A percentile compares a stretch with the other conserved stretches of the same genome.
Evolutionary conservation across 148 eudicot genomes (phyloP).

Genomic region (Heliosperma pusillum): DNA sequence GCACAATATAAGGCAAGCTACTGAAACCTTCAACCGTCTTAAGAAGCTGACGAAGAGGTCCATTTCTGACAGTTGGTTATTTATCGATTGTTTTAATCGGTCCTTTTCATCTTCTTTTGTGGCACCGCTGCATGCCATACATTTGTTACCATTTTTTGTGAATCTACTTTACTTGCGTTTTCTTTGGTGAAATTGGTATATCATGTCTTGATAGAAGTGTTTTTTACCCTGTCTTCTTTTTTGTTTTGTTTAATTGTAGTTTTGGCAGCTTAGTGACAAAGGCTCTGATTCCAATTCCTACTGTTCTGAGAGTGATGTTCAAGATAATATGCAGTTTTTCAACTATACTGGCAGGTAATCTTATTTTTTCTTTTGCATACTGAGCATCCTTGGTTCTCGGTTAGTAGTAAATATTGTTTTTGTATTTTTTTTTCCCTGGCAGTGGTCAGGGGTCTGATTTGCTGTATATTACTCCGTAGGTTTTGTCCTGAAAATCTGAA

Average conservation of each 20-base stretch:
- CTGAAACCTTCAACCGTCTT: not conserved
- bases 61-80: not conserved
- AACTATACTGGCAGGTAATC: slow-evolving; percentile 56
- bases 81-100: not conserved
- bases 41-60: slow-evolving; percentile 1
- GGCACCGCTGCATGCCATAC: not conserved
- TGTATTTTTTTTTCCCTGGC: not conserved
- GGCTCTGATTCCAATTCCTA: slow-evolving; percentile 62
- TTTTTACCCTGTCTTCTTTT: slow-evolving; percentile 16
- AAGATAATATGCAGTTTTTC: slow-evolving; percentile 37
- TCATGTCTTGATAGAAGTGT: not conserved
- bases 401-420: not conserved
- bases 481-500: not conserved
- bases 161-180: not conserved
- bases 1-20: not conserved
- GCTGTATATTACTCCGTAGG: not conserved
- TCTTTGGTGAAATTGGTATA: not conserved
- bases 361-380: not conserved
- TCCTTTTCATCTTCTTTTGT: not conserved
- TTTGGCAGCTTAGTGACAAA: slow-evolving; percentile 52
- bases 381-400: not conserved
- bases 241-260: slow-evolving; percentile 17
- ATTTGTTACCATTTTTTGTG: not conserved
- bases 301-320: slow-evolving; percentile 62
- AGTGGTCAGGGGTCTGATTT: not conserved